phyloP scores from a whole-genome alignment of 352 stramenopile genomes.

The Pythium guiyangense region DNA sequence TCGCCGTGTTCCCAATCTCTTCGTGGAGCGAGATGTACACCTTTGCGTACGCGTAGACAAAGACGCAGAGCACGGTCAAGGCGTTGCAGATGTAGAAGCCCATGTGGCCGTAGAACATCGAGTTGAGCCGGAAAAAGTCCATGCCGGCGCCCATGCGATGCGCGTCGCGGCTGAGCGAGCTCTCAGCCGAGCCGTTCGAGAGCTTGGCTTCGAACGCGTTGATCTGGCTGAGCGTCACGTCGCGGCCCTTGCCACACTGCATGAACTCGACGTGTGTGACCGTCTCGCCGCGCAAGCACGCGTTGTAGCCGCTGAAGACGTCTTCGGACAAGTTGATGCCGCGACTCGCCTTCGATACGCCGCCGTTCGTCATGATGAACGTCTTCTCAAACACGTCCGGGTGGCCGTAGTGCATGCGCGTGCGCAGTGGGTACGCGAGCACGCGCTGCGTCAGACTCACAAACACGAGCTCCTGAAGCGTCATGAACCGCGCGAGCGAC shows the following conservation, averaged over 20 bases:
- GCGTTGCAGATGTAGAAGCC: slow-evolving; percentile 88
- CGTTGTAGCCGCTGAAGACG: slow-evolving; percentile 87
- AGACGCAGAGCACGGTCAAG: slow-evolving; percentile 76
- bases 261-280: slow-evolving; percentile 86
- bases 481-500: slow-evolving; percentile 85
- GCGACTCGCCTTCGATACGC: slow-evolving; percentile 82
- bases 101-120: slow-evolving; percentile 89
- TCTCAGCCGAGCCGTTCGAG: slow-evolving; percentile 76
- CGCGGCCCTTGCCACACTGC: slow-evolving; percentile 84
- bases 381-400: slow-evolving; percentile 88
- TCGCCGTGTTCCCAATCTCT: slow-evolving; percentile 66
- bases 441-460: slow-evolving; percentile 85
- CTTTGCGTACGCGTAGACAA: slow-evolving; percentile 81
- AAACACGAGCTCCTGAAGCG: slow-evolving; percentile 84
- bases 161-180: slow-evolving; percentile 71
- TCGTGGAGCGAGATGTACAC: slow-evolving; percentile 81
- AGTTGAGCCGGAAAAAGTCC: slow-evolving; percentile 89
- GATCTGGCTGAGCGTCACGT: slow-evolving; percentile 87
- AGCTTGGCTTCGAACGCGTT: slow-evolving; percentile 87
- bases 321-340: slow-evolving; percentile 90
- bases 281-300: slow-evolving; percentile 63
- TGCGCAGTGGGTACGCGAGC: slow-evolving; percentile 66
- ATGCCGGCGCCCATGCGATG: slow-evolving; percentile 80
- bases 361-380: slow-evolving; percentile 82
- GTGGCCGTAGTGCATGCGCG: slow-evolving; percentile 86